Base-by-base conservation (phyloP, 495 filamentous ascomycete species). In the Xylaria grammica region DNA sequence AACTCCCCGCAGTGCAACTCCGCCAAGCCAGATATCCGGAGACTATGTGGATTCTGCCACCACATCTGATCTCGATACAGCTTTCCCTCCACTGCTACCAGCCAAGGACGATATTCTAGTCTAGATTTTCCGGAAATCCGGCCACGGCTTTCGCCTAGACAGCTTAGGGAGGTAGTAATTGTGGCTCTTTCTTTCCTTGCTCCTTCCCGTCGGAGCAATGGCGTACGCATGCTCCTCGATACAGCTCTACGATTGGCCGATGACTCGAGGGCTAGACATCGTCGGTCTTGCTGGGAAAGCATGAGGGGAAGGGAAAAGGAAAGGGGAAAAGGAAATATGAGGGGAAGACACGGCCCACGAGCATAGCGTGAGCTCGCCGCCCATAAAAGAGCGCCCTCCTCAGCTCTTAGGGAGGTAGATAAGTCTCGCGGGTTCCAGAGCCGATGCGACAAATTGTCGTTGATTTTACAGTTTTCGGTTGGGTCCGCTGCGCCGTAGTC, bases 181-280 rank as follows among this genome's bases (percentile, higher is more conserved):
- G 57, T 34, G 26, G 26, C 54, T 20, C 10, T 58, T 24, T 30
- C 1, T 34, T 20, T 19, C 8, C 20, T 4, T 26, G 22, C 13
- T 5, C 34, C 5, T 36, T 36, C 34, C 34, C 34, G 6, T 5
- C 34, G 5, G 34, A 24, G 19, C 13, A 34, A 1, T 45, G 26
- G 29, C 19, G 42, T 11, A 29, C 49, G 13, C 57, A 60, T 38
- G 56, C 57, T 64, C 34, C 40, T 66, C 40, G 53, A 46, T 38
- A 46, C 27, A 8, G 6, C 17, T 1, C 45, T 69, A 26, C 52
- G 40, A 72, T 72, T 72, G 67, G 69, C 22, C 61, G 60, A 65
- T 69, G 50, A 26, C 22, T 36, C 7, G 11, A 26, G 27, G 38
- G 24, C 15, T 7, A 27, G 52, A 40, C 40, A n/a, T 58, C n/a